Base-by-base conservation (phyloP, 1,139 yeast species). In the Candida tetrigidarum region DNA sequence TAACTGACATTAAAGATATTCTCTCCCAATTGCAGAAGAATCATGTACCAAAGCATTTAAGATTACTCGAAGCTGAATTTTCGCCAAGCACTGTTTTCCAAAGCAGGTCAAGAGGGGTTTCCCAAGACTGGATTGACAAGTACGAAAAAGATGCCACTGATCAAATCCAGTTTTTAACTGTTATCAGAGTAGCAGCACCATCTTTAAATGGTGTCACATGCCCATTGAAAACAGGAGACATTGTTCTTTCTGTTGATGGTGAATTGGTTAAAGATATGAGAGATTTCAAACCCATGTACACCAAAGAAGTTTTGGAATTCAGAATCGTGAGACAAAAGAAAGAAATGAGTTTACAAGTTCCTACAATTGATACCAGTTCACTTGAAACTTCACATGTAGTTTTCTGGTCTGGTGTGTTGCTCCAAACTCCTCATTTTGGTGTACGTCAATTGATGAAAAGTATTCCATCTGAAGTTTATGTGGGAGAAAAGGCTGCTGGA, bases 51-150 rank as follows among this genome's bases (percentile, higher is more conserved):
- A 68, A 72, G 33, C 75, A 81, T 7, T 71, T 79, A 42, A 70
- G 87, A 50, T 84, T 89, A 43, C 74, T 92, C 44, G 96, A 90
- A 57, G 84, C 90, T 34, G 97, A 89, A 57, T 84, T 89, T 55
- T 77, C 80, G 25, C 74, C 92, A 0, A 72, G 86, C 42, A 78
- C 89, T 1, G 74, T 90, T 20, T 77, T 84, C 23, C 86, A 84
- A 56, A 96, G 96, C 2, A 81, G 97, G 64, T 80, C 88, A 41
- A 77, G 90, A 58, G 96, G 96, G 12, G 96, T 91, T 16, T 80
- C 93, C 1, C 93, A 87, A 56, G 82, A 81, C 34, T 89, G 96
- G 96, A 86, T 91, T 50, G 61, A 73, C 29, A 74, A 74, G 52
- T 79, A 88, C 58, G 96, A 88, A 61, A 74, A 78, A 26, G 73